Conservation (phyloP, 441 rosid genomes). For the Populus trichocarpa region DNA sequence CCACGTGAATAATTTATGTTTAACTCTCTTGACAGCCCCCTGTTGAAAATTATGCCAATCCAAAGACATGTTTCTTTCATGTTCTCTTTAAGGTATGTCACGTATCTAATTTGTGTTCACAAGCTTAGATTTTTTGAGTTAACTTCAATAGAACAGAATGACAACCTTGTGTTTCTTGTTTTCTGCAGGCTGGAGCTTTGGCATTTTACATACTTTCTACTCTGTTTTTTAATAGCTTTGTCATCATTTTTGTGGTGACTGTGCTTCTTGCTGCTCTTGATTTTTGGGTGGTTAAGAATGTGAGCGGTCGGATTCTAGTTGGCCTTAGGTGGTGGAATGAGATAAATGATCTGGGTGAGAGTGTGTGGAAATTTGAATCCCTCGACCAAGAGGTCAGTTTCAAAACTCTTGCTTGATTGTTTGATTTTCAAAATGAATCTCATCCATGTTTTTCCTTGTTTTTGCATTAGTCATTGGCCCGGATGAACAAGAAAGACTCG, state of each 20-base stretch:
- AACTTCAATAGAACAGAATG: not conserved
- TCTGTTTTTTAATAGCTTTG: conserved; percentile 81
- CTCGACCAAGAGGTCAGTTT: conserved; percentile 94
- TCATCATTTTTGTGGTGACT: conserved; percentile 94
- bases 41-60: conserved; percentile 92
- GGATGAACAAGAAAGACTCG: conserved; percentile 97
- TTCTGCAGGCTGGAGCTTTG: conserved; percentile 79
- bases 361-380: conserved; percentile 96
- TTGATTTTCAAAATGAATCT: conserved; percentile 4
- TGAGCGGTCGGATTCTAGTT: conserved; percentile 96
- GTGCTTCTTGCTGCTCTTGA: conserved; percentile 95
- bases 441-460: conserved; percentile 12
- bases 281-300: conserved; percentile 99
- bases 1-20: not conserved
- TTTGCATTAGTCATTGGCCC: conserved; percentile 66
- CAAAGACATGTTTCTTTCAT: conserved; percentile 93
- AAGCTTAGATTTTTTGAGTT: not conserved
- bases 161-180: conserved; percentile 18
- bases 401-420: not conserved
- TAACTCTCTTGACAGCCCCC: conserved; percentile 56
- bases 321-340: conserved; percentile 99
- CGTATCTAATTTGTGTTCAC: not conserved
- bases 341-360: conserved; percentile 93
- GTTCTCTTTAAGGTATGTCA: conserved; percentile 81
- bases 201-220: conserved; percentile 94